Percentiles rank a stretch among this genome's conserved stretches.
phyloP scores from a whole-genome alignment of 2,329 filamentous ascomycete genomes.

The Penicillium sumatraense region DNA sequence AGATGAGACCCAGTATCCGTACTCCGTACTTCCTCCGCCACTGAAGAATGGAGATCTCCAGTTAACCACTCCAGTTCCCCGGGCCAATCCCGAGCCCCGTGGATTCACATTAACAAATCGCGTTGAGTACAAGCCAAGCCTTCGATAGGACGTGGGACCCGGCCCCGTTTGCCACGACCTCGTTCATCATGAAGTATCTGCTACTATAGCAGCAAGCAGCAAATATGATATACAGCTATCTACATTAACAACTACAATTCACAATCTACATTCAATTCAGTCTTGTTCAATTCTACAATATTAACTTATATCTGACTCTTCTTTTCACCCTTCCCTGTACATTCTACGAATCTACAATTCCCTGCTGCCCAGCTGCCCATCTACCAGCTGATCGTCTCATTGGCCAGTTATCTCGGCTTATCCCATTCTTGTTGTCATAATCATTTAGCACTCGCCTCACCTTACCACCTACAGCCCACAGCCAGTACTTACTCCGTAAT shows the following conservation, averaged over 20 bases:
- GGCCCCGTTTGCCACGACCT: background rate
- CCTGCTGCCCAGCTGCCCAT: no score
- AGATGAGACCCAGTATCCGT: no score
- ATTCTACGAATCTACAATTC: no score
- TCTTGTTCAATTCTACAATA: background rate
- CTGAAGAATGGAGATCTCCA: background rate
- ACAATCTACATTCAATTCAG: background rate
- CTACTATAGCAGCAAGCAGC: background rate
- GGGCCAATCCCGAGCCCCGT: background rate
- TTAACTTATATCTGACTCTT: background rate
- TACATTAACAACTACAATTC: no score
- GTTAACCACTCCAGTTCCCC: background rate
- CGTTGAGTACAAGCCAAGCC: slow-evolving; percentile 3
- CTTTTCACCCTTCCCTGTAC: no score
- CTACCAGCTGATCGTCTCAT: no score
- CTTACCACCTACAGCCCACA: no score
- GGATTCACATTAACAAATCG: slow-evolving; percentile 6
- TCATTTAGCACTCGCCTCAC: slow-evolving; percentile 6
- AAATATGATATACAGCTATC: no score
- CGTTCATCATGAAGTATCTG: slow-evolving; percentile 1
- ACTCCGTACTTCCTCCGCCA: no score
- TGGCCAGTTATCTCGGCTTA: slow-evolving; percentile 7
- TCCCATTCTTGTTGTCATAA: slow-evolving; percentile 34
- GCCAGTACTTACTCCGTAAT: no score
- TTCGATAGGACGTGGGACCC: slow-evolving; percentile 4